phyloP scores from a whole-genome alignment of 371 early-diverging fungal species.

The Mortierella sp. region DNA sequence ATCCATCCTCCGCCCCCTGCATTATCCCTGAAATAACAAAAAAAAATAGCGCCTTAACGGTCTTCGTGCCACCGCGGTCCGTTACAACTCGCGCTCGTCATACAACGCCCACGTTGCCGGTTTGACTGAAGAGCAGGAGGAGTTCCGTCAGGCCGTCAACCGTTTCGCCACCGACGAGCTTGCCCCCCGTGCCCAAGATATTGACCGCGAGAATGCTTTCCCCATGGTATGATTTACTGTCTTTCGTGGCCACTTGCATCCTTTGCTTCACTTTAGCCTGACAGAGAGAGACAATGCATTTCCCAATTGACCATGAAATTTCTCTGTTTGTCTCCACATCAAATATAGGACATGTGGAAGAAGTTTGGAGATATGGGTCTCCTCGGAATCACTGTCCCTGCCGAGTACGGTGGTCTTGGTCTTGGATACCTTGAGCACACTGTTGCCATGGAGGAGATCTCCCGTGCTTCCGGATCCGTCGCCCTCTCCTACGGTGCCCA shows the following conservation, averaged over 20 bases:
- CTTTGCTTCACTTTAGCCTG: background rate
- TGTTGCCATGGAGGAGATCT: conserved; percentile 95
- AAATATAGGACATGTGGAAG: conserved; percentile 91
- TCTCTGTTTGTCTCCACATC: background rate
- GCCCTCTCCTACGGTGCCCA: conserved; percentile 97
- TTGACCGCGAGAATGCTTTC: conserved; percentile 91
- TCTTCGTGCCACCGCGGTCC: conserved; percentile 35
- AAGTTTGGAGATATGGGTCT: conserved; percentile 97
- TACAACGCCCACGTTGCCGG: conserved; percentile 86
- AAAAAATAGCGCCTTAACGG: conserved; percentile 33
- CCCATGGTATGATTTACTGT: conserved; percentile 73
- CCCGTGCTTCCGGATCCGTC: conserved; percentile 91
- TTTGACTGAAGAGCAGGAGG: conserved; percentile 78
- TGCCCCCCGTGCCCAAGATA: conserved; percentile 84
- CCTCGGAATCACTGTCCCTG: conserved; percentile 90
- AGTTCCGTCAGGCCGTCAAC: conserved; percentile 81
- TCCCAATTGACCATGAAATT: background rate
- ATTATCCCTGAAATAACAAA: background rate
- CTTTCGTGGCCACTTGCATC: background rate
- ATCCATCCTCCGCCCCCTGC: background rate
- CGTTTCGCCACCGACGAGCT: conserved; percentile 89
- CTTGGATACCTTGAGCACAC: conserved; percentile 95
- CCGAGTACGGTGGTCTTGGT: conserved; percentile 91
- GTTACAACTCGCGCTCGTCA: conserved; percentile 47
- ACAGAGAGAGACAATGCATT: conserved; percentile 5